Base-by-base conservation (phyloP, 225 moss, liverwort and hornwort species). In the Marchantia polymorpha region DNA sequence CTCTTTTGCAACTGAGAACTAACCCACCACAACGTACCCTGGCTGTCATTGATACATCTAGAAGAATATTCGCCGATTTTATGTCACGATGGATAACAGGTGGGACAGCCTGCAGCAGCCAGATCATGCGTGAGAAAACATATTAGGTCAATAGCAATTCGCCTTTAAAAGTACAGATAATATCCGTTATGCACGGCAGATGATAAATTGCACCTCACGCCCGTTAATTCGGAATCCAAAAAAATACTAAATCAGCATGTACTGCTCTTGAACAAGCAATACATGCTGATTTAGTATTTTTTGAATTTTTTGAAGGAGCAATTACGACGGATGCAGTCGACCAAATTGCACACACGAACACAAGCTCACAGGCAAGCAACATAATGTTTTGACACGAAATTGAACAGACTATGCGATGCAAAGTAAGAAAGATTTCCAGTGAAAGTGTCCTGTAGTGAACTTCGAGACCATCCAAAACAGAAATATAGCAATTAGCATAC, bases 81-180 rank as follows among this genome's bases (percentile, higher is more conserved):
- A 97, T 90, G 80, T 97, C 97, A 66, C 97, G 94, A 84, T 97
- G 97, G 69, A 97, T 85, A 50, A 97, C 83, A 64, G 97, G 93
- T 52, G 97, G 97, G 72, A 92, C 85, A 83, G 97, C 97, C 97
- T 97, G 97, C 71, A 80, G 50, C 64, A 50, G 52, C 58, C 75
- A 75, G 5, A 31, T 56, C 20, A 29, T 46, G 9, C 6, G 70
- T 70, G 10, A 30, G 75, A 59, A 9, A 12, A 15, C 54, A 70
- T 3, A 13, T 8, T 8, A 53, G 27, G 30, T 9, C 29, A 52
- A 12, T 52, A 11, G 9, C 6, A 52, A 22, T 72, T 10, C 12
- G 11, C 11, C 15, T 26, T 53, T 12, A 53, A 53, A 17, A 17
- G 7, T 48, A 46, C 56, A 64, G 64, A 23, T 25, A 27, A n/a